Percentiles rank a stretch among this genome's conserved stretches.
Conservation (phyloP, 106 monocot genomes). For the Phalaenopsis equestris region DNA sequence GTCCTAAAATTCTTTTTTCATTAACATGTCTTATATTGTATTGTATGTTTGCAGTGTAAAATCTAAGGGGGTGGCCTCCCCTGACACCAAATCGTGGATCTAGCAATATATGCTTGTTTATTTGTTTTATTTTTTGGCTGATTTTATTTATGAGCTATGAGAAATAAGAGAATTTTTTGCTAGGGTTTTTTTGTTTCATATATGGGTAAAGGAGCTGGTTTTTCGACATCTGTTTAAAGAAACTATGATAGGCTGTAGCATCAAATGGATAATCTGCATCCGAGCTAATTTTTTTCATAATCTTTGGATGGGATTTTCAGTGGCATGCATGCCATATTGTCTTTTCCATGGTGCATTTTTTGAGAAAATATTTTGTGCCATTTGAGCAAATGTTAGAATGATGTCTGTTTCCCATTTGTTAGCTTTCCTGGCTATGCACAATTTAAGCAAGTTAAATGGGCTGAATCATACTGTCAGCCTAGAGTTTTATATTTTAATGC, state of each 20-base stretch:
- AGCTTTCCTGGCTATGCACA: neutral
- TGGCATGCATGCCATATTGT: neutral
- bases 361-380: neutral
- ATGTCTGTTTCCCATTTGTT: neutral
- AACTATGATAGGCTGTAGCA: neutral
- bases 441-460: neutral
- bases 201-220: neutral
- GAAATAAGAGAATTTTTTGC: neutral
- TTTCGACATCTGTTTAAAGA: neutral
- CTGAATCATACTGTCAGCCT: neutral
- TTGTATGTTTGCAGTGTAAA: neutral
- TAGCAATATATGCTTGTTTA: neutral
- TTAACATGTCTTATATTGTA: neutral
- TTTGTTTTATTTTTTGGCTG: neutral
- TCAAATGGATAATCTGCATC: neutral
- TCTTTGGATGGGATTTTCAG: neutral
- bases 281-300: neutral
- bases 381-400: neutral
- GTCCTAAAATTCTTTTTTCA: neutral
- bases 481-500: neutral
- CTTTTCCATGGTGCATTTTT: neutral
- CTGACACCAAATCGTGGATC: too few relatives aligned
- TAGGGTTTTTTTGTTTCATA: neutral
- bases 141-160: neutral
- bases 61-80: too few relatives aligned